Evolutionary conservation across 2,329 filamentous ascomycete species (phyloP).

Genomic region (Aspergillus sp.): DNA sequence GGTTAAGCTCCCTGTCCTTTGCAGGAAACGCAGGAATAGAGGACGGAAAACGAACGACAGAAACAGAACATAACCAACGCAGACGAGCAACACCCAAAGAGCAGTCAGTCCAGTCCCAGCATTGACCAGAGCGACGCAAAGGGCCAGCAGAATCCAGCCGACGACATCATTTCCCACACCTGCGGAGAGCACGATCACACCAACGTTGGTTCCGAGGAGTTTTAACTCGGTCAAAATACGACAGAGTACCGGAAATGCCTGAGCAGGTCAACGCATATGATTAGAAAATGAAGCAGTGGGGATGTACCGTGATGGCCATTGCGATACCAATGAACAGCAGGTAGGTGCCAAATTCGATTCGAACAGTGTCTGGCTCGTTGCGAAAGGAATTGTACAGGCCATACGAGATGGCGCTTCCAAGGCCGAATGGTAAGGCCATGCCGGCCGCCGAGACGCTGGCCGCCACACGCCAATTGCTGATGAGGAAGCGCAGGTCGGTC

Average conservation of each 20-base stretch:
- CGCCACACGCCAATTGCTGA: constrained; percentile 74
- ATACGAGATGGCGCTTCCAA: constrained; percentile 73
- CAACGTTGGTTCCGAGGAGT: constrained; percentile 72
- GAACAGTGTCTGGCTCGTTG: constrained; percentile 48
- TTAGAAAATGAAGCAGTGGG: too few relatives aligned
- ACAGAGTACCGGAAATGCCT: constrained; percentile 77
- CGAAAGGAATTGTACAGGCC: constrained; percentile 72
- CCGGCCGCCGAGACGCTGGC: constrained; percentile 70
- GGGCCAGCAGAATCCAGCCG: constrained; percentile 84
- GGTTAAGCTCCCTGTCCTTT: constrained; percentile 68
- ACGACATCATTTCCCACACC: constrained; percentile 90
- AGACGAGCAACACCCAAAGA: constrained; percentile 73
- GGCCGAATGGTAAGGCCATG: constrained; percentile 74
- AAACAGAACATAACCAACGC: constrained; percentile 68
- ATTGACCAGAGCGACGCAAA: constrained; percentile 90
- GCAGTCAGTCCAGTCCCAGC: constrained; percentile 74
- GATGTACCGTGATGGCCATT: constrained; percentile 66
- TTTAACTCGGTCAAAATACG: constrained; percentile 90
- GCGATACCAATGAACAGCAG: constrained; percentile 85
- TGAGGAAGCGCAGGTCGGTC: constrained; percentile 70
- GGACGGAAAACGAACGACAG: constrained; percentile 68
- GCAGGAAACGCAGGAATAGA: constrained; percentile 65
- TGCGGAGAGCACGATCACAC: constrained; percentile 80
- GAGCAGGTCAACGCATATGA: too few relatives aligned
- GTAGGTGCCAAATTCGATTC: constrained; percentile 56